These are phyloP conservation scores for Cladosporium colombiae DNA, from an alignment of 2,329 filamentous ascomycete genomes.

Conservation along the genomic window DNA sequence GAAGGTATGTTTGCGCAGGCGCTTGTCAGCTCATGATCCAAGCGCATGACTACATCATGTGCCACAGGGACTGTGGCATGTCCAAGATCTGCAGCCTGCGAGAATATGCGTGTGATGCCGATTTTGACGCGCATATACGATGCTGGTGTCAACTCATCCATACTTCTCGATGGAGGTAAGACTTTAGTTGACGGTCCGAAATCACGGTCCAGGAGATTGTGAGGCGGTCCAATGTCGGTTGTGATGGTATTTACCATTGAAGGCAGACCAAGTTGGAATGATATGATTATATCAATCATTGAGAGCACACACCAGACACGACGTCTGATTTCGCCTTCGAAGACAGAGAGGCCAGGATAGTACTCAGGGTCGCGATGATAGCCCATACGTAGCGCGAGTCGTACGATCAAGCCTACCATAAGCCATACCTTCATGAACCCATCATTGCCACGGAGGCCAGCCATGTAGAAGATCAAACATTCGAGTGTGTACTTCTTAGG, in stretches of 20 bases:
- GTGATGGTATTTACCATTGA: slow-evolving; percentile 48
- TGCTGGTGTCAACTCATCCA: slow-evolving; percentile 37
- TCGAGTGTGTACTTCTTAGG: slow-evolving; percentile 47
- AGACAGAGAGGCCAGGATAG: slow-evolving; percentile 44
- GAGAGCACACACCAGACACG: slow-evolving; percentile 46
- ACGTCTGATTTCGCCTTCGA: slow-evolving; percentile 50
- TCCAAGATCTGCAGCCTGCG: slow-evolving; percentile 42
- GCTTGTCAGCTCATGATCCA: slow-evolving; percentile 41
- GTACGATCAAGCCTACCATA: slow-evolving; percentile 42
- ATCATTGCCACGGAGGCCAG: slow-evolving; percentile 33
- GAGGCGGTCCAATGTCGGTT: slow-evolving; percentile 46
- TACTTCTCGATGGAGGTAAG: slow-evolving; percentile 40
- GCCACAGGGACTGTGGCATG: slow-evolving; percentile 40
- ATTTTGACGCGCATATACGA: slow-evolving; percentile 42
- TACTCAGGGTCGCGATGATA: slow-evolving; percentile 50
- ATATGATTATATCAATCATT: slow-evolving; percentile 49
- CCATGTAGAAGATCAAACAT: slow-evolving; percentile 41
- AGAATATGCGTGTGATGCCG: slow-evolving; percentile 39
- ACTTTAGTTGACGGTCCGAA: slow-evolving; percentile 39
- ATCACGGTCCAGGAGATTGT: slow-evolving; percentile 49
- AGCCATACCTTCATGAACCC: slow-evolving; percentile 44
- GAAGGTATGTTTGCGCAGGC: slow-evolving; percentile 39
- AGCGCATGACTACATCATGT: slow-evolving; percentile 41
- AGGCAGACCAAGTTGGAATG: slow-evolving; percentile 52
- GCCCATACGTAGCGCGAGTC: slow-evolving; percentile 45